Base-by-base conservation (phyloP, 139 green algal species). In the Chlorella vulgaris region DNA sequence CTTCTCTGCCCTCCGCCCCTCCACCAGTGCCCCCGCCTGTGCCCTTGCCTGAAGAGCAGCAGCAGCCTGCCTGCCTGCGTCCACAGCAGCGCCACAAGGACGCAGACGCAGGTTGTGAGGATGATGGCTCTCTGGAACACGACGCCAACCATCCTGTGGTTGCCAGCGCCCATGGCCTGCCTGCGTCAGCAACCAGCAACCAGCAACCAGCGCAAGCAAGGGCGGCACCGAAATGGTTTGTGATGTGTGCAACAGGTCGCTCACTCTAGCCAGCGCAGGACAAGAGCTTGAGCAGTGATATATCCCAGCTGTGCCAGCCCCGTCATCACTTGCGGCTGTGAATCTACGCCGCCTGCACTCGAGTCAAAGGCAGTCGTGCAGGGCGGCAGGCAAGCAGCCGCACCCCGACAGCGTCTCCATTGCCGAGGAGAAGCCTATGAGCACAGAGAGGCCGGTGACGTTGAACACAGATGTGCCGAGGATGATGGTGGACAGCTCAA, bases 391-490 rank as follows among this genome's bases (percentile, higher is more conserved):
- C 18, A 28, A 29, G 18, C 22, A 24, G 18, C 5, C 65, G 19
- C 67, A 74, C 67, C 67, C 67, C 36, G 36, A 74, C 28, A 74
- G 40, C 18, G 92, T 95, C 69, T 96, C 92, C 86, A 94, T 89
- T 19, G 87, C 90, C 0, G 84, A 83, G 0, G 81, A 83, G 3
- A 90, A 84, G 3, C 90, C 90, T 19, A 88, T 61, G 1, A 91
- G 66, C 31, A 92, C 36, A 26, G 69, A 83, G n/a, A 88, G 78
- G 4, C 91, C 91, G 2, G 91, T 93, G 53, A 92, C 83, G 78
- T 95, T 96, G 85, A 92, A 95, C n/a, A 95, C 75, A 38, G 63
- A 84, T 71, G 86, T 90, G 6, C 81, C 87, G n/a, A 93, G 69
- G 19, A 92, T 65, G 10, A 69, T 81, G 0, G 68, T 70, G 21